phyloP scores from a whole-genome alignment of 192 early-diverging fungal genomes.

The Coemansia sp. region DNA sequence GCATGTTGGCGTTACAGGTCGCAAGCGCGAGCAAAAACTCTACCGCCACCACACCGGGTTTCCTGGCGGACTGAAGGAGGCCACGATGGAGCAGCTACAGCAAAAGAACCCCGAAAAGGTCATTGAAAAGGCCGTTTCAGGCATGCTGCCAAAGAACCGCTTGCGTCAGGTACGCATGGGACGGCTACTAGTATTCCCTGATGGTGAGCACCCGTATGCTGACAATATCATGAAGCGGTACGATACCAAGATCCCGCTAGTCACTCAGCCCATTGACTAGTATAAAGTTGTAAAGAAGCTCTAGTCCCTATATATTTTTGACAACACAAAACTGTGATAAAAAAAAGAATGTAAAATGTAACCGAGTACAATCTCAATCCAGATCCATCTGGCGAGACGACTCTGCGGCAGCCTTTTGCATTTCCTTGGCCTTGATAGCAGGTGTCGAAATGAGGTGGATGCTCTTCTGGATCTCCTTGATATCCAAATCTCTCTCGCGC shows the following conservation, averaged over 20 bases:
- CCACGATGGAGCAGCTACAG: slow-evolving; percentile 72
- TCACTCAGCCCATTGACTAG: slow-evolving; percentile 41
- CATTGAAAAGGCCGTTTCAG: slow-evolving; percentile 89
- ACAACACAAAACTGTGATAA: slow-evolving; percentile 9
- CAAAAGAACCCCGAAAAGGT: slow-evolving; percentile 77
- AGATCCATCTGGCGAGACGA: slow-evolving; percentile 55
- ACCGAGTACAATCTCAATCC: slow-evolving; percentile 22
- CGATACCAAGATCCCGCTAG: slow-evolving; percentile 62
- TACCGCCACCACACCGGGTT: slow-evolving; percentile 88
- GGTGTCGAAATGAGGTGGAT: slow-evolving; percentile 79
- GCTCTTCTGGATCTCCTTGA: slow-evolving; percentile 79
- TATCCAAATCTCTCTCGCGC: slow-evolving; percentile 73
- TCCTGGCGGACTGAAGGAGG: slow-evolving; percentile 84
- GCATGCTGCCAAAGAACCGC: slow-evolving; percentile 95
- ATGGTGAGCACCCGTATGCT: slow-evolving; percentile 82
- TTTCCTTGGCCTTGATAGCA: slow-evolving; percentile 38
- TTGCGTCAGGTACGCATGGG: slow-evolving; percentile 76
- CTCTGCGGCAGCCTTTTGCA: slow-evolving; percentile 42
- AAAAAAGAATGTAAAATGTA: not conserved
- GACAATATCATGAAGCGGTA: slow-evolving; percentile 83
- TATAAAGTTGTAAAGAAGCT: not conserved
- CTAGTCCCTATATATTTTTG: slow-evolving; percentile 5
- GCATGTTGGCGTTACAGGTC: slow-evolving; percentile 77
- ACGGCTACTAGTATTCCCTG: slow-evolving; percentile 83
- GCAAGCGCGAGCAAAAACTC: slow-evolving; percentile 82